Evolutionary conservation across 805 yeast genomes (phyloP).

Genomic region (Candida vartiovaarae): DNA sequence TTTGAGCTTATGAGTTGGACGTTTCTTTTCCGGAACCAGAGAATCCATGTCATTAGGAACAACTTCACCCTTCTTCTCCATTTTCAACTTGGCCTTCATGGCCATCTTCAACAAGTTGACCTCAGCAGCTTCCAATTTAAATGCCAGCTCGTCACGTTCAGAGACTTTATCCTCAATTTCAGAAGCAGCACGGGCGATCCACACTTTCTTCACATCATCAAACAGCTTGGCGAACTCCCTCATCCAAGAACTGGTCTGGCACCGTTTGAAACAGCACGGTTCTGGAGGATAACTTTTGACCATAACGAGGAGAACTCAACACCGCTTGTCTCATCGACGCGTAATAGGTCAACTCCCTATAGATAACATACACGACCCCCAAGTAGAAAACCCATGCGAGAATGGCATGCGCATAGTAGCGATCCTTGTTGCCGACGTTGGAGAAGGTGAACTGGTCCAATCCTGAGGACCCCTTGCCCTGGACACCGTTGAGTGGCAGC

Average conservation of each 20-base stretch:
- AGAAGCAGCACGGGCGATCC: conserved; percentile 63
- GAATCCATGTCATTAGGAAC: conserved; percentile 42
- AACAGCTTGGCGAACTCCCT: conserved; percentile 67
- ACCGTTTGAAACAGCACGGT: conserved; percentile 81
- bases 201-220: conserved; percentile 75
- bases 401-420: conserved; percentile 84
- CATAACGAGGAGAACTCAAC: conserved; percentile 74
- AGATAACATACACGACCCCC: conserved; percentile 58
- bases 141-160: conserved; percentile 53
- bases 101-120: conserved; percentile 52
- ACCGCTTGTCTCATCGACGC: conserved; percentile 71
- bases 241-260: conserved; percentile 67
- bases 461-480: conserved; percentile 57
- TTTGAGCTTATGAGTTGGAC: conserved; percentile 50
- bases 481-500: conserved; percentile 76
- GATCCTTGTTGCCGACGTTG: conserved; percentile 50
- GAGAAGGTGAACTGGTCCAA: conserved; percentile 73
- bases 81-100: conserved; percentile 53
- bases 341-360: conserved; percentile 77
- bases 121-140: conserved; percentile 61
- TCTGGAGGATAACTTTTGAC: conserved; percentile 66
- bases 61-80: conserved; percentile 54
- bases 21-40: conserved; percentile 58
- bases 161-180: conserved; percentile 48
- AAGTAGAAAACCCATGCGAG: conserved; percentile 77